phyloP scores from a whole-genome alignment of 306 rosid species.

The Fragaria vesca region DNA sequence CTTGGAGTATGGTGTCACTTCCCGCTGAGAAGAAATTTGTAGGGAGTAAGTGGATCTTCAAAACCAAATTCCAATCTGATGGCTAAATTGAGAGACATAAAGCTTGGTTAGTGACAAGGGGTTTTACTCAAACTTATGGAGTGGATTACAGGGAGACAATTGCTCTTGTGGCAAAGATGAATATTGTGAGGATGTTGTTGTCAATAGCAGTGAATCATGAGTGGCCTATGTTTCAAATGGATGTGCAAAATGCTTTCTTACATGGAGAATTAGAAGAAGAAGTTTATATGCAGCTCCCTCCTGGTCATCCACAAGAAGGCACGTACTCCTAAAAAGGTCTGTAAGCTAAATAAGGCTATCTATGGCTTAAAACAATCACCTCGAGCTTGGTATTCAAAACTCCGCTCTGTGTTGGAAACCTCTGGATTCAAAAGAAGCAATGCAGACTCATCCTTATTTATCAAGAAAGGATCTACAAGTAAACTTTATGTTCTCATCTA shows the following conservation, averaged over 20 bases:
- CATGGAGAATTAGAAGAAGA: too few species aligned
- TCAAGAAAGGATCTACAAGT: background rate
- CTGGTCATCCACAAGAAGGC: too few species aligned
- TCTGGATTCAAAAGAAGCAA: background rate
- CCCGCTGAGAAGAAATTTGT: too few species aligned
- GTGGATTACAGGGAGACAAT: background rate
- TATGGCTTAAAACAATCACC: background rate
- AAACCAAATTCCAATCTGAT: too few species aligned
- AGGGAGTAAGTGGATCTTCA: too few species aligned
- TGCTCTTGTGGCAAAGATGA: too few species aligned
- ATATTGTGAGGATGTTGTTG: too few species aligned
- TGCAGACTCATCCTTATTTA: background rate
- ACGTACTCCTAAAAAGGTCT: background rate
- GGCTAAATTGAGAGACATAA: background rate
- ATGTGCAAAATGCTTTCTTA: too few species aligned
- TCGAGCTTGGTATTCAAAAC: background rate
- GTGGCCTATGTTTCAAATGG: too few species aligned
- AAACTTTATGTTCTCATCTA: background rate
- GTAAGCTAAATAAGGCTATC: background rate
- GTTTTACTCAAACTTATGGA: background rate
- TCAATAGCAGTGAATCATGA: too few species aligned
- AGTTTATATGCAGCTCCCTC: too few species aligned
- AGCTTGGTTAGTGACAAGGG: background rate
- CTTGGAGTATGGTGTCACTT: too few species aligned
- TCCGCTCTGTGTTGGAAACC: background rate